Evolutionary conservation across 2,329 filamentous ascomycete genomes (phyloP).

Genomic region (Colletotrichum incanum): DNA sequence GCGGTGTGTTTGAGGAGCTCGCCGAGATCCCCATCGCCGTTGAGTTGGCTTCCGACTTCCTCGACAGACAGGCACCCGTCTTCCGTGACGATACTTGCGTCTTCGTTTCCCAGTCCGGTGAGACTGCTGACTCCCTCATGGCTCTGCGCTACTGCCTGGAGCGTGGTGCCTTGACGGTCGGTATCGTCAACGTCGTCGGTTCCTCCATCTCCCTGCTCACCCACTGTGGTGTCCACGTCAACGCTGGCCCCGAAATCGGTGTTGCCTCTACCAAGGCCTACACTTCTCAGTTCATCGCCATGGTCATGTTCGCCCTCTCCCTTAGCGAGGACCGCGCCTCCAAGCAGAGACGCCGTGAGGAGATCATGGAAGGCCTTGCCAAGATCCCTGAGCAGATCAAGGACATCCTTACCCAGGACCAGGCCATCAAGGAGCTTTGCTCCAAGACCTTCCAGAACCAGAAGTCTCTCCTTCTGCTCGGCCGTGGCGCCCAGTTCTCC

Average conservation of each 20-base stretch:
- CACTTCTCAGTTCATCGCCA: slow-evolving; percentile 98
- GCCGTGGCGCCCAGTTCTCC: slow-evolving; percentile 95
- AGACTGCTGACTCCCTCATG: slow-evolving; percentile 98
- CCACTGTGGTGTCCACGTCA: slow-evolving; percentile 99
- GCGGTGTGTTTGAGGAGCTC: slow-evolving; percentile 97
- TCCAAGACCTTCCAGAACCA: slow-evolving; percentile 95
- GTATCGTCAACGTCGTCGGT: slow-evolving; percentile 98
- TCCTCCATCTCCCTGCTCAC: slow-evolving; percentile 99
- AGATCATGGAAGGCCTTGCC: slow-evolving; percentile 94
- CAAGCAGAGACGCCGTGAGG: slow-evolving; percentile 90
- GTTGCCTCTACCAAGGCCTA: slow-evolving; percentile 99
- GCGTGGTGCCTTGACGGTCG: slow-evolving; percentile 95
- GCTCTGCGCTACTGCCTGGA: slow-evolving; percentile 98
- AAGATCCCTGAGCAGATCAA: slow-evolving; percentile 94
- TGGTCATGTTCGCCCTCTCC: slow-evolving; percentile 99
- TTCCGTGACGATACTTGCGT: slow-evolving; percentile 99
- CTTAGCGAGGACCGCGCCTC: slow-evolving; percentile 96
- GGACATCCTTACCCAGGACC: slow-evolving; percentile 90
- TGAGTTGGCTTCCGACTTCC: slow-evolving; percentile 97
- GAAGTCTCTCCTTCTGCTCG: slow-evolving; percentile 93
- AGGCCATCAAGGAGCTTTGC: slow-evolving; percentile 95
- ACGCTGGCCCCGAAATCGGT: slow-evolving; percentile 98
- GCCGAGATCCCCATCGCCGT: slow-evolving; percentile 98
- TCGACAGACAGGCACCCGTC: slow-evolving; percentile 95
- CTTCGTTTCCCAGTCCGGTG: slow-evolving; percentile 98